These are phyloP conservation scores for Leccinum griseonigrum DNA, from an alignment of 1,284 basidiomycete genomes.

Conservation along the genomic window DNA sequence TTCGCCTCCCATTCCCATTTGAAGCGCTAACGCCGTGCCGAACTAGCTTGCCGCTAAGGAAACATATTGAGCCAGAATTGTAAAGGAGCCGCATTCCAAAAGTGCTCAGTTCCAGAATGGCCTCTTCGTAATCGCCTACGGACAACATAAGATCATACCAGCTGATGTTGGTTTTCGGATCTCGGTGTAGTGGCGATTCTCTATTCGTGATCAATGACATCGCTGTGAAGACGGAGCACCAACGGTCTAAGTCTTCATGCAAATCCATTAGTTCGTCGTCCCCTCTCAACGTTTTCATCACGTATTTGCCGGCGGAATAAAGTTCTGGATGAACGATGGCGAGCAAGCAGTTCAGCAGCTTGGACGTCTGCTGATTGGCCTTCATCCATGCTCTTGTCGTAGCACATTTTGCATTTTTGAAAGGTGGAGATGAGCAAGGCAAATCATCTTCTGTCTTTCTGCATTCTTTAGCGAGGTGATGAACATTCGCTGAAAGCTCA, in stretches of 20 bases:
- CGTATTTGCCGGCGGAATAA: background rate
- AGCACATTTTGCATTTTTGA: background rate
- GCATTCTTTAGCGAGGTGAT: background rate
- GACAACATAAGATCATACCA: background rate
- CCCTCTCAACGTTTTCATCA: background rate
- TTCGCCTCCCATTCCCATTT: no score
- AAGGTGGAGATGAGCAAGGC: background rate
- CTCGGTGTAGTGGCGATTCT: background rate
- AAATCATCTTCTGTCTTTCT: background rate
- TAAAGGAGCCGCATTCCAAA: background rate
- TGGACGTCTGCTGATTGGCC: background rate
- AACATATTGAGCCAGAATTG: background rate
- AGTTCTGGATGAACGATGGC: background rate
- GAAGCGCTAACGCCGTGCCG: background rate
- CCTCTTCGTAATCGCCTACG: background rate
- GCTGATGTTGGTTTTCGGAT: background rate
- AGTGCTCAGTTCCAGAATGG: background rate
- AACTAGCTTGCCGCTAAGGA: background rate
- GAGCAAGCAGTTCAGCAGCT: background rate
- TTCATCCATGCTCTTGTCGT: background rate
- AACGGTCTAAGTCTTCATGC: background rate
- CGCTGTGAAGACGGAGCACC: background rate
- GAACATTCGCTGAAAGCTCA: background rate
- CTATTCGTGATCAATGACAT: background rate
- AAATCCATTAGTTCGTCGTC: background rate